A percentile compares a stretch with the other conserved stretches of the same genome.
Conservation (phyloP, 2,329 filamentous ascomycete species). For the Trichoderma sp. region DNA sequence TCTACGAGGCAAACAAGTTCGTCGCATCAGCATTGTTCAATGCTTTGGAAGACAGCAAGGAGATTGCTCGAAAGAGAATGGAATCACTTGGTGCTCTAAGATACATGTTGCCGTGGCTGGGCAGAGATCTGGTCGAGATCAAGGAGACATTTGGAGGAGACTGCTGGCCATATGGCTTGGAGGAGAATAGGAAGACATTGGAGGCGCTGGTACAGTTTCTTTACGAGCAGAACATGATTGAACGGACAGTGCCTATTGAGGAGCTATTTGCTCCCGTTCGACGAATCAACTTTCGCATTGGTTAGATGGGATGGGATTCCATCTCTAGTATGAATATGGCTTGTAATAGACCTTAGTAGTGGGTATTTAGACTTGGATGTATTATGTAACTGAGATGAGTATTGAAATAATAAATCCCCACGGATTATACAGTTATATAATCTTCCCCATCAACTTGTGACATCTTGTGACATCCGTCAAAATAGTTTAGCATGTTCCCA, state of each 20-base stretch:
- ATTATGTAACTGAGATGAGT: not conserved
- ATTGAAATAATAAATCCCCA: not conserved
- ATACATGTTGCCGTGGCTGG: slow-evolving; percentile 15
- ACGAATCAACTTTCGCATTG: slow-evolving; percentile 17
- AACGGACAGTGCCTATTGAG: slow-evolving; percentile 4
- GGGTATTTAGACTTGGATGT: not conserved
- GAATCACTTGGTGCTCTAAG: slow-evolving; percentile 6
- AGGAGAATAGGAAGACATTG: not conserved
- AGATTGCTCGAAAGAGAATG: slow-evolving; percentile 12
- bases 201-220: slow-evolving; percentile 9
- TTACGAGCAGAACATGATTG: slow-evolving; percentile 19
- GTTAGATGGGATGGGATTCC: not conserved
- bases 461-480: not conserved
- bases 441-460: not conserved
- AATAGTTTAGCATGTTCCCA: not conserved
- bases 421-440: not conserved
- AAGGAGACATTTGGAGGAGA: slow-evolving; percentile 11
- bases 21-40: slow-evolving; percentile 10
- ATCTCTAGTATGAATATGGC: not conserved
- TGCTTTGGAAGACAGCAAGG: not conserved
- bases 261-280: slow-evolving; percentile 14
- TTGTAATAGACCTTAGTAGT: not conserved
- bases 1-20: not conserved
- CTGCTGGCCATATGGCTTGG: slow-evolving; percentile 7
- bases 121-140: not conserved